Evolutionary conservation across 495 filamentous ascomycete species (phyloP).

Genomic region (Penicillium psychrofluorescens): DNA sequence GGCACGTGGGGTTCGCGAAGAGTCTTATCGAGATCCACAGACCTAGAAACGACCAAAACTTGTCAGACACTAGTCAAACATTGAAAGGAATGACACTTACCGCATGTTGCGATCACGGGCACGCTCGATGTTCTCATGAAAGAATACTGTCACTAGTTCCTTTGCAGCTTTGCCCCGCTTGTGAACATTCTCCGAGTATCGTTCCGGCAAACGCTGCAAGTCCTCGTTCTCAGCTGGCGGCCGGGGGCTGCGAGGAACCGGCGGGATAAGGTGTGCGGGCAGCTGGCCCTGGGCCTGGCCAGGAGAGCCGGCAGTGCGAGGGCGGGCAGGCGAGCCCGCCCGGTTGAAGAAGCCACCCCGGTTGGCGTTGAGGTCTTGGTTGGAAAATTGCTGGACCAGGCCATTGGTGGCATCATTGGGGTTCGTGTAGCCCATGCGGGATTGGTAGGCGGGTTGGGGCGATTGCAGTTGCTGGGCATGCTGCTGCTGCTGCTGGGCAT

Average conservation of each 20-base stretch:
- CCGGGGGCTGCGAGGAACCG: constrained; percentile 48
- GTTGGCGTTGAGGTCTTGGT: constrained; percentile 81
- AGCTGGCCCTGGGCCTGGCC: constrained; percentile 58
- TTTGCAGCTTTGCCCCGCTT: constrained; percentile 60
- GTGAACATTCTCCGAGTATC: constrained; percentile 72
- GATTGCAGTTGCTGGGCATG: constrained; percentile 44
- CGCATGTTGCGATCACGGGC: constrained; percentile 86
- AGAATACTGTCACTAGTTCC: constrained; percentile 74
- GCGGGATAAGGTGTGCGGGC: constrained; percentile 56
- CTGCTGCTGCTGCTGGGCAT: constrained; percentile 59
- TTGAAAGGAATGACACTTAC: constrained; percentile 37
- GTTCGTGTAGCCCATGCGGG: constrained; percentile 41
- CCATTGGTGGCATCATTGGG: constrained; percentile 64
- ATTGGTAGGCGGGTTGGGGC: constrained; percentile 43
- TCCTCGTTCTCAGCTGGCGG: constrained; percentile 38
- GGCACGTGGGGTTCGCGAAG: constrained; percentile 66
- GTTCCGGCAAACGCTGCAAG: constrained; percentile 65
- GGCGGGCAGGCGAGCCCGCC: constrained; percentile 63
- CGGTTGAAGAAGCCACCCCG: constrained; percentile 63
- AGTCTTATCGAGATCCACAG: constrained; percentile 81
- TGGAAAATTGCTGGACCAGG: constrained; percentile 90
- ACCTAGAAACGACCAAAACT: constrained; percentile 43
- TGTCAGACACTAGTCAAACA: neutral
- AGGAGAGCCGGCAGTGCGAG: constrained; percentile 57
- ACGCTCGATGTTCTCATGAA: constrained; percentile 90